Base-by-base conservation (phyloP, 805 yeast genomes). In the Cyberlindnera americana region DNA sequence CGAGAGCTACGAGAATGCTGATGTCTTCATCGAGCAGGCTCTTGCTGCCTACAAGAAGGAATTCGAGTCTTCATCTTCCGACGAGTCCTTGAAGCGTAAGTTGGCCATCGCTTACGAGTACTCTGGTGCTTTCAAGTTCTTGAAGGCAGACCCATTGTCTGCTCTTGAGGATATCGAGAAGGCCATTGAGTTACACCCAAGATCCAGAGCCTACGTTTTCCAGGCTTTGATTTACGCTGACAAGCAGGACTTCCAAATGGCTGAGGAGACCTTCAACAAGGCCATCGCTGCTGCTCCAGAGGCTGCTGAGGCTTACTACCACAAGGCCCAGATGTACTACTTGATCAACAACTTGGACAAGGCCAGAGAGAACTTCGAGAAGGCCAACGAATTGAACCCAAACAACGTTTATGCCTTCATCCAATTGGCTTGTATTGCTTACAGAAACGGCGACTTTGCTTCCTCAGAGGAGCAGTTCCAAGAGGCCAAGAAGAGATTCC, bases 241-340 rank as follows among this genome's bases (percentile, higher is more conserved):
- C 67, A 76, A 76, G 53, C 81, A 83, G 46, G 82, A 76, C 47
- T 81, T 95, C 35, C 66, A 69, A 35, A 66, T 67, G 38, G 90
- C 85, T 62, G 81, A 85, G 57, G 62, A 66, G 33, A 84, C 81
- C 64, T 89, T 93, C 57, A 76, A 77, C 37, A 66, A 71, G 38
- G 98, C 97, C 16, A 70, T 79, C 44, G 67, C 71, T 44, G 58
- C 83, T 46, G 81, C 86, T 57, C 78, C 91, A 35, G 66, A 75
- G 18, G 77, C 80, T 56, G 80, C 93, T 24, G 96, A 93, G 58
- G 77, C 83, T 50, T 86, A 81, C 70, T 93, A 93, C 72, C 99
- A 93, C 67, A 80, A 83, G 61, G 99, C 95, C 52, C 99, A 93
- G 75, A 73, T 90, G 60, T 77, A 75, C 62, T 91, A 90, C 68